These are phyloP conservation scores for Ophiostoma sp. DNA, from an alignment of 2,329 filamentous ascomycete genomes.

Conservation along the genomic window DNA sequence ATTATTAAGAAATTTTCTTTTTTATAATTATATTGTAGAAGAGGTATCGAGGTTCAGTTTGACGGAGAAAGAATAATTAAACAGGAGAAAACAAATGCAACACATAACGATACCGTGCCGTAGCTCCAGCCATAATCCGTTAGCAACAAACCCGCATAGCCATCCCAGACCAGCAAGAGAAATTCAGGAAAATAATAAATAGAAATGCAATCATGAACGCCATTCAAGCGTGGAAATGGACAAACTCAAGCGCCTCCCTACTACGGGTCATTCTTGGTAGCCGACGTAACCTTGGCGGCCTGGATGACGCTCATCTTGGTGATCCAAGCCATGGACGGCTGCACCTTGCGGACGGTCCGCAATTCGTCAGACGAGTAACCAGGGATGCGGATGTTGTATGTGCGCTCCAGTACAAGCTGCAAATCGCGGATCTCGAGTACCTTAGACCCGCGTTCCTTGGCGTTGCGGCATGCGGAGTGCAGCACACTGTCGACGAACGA, in stretches of 20 bases:
- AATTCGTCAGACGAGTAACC: slow-evolving; percentile 94
- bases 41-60: slow-evolving; percentile 9
- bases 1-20: background rate
- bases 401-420: slow-evolving; percentile 78
- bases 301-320: slow-evolving; percentile 97
- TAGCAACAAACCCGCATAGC: background rate
- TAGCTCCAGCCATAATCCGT: slow-evolving; percentile 5
- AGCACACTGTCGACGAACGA: slow-evolving; percentile 94
- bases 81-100: background rate
- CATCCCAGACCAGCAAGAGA: background rate
- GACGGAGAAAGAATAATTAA: background rate
- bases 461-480: slow-evolving; percentile 81
- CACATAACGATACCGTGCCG: background rate
- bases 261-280: slow-evolving; percentile 42
- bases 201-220: background rate
- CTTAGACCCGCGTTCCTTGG: slow-evolving; percentile 88
- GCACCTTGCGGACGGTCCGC: slow-evolving; percentile 88
- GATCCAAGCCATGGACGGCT: slow-evolving; percentile 85
- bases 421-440: slow-evolving; percentile 87
- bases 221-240: background rate
- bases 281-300: slow-evolving; percentile 79
- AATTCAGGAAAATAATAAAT: background rate
- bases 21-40: background rate
- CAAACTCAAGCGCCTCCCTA: background rate
- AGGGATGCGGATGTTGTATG: slow-evolving; percentile 88